Percentiles rank a stretch among this genome's conserved stretches.
phyloP scores from a whole-genome alignment of 805 yeast species.

The Pichia deserticola region DNA sequence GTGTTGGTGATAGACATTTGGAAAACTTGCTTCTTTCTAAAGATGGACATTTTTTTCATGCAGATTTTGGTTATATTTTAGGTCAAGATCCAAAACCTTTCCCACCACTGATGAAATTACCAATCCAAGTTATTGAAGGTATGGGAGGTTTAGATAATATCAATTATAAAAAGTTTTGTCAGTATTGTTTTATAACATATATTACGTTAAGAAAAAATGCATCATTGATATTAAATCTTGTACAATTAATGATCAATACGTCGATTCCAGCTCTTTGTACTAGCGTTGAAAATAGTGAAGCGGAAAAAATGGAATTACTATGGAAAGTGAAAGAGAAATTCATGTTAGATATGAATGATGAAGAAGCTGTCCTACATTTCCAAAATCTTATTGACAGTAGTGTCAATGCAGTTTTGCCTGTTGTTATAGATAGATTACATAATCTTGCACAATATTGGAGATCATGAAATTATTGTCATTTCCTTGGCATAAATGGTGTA shows the following conservation, averaged over 20 bases:
- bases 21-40: slow-evolving; percentile 75
- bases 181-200: slow-evolving; percentile 91
- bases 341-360: slow-evolving; percentile 88
- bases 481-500: too few species aligned
- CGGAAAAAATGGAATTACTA: slow-evolving; percentile 81
- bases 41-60: slow-evolving; percentile 91
- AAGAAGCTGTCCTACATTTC: slow-evolving; percentile 91
- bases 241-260: slow-evolving; percentile 90
- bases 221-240: slow-evolving; percentile 79
- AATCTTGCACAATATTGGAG: slow-evolving; percentile 98
- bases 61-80: slow-evolving; percentile 92
- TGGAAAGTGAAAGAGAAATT: slow-evolving; percentile 91
- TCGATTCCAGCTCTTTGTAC: slow-evolving; percentile 80
- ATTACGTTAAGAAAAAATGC: slow-evolving; percentile 85
- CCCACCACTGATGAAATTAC: slow-evolving; percentile 96
- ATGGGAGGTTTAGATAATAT: slow-evolving; percentile 91
- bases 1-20: slow-evolving; percentile 95
- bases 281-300: slow-evolving; percentile 26
- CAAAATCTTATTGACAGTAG: slow-evolving; percentile 91
- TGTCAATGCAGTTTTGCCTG: slow-evolving; percentile 88
- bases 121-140: slow-evolving; percentile 94
- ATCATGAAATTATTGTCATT: slow-evolving; percentile 36
- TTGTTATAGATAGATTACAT: slow-evolving; percentile 90
- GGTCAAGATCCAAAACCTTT: slow-evolving; percentile 98
- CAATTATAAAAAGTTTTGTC: slow-evolving; percentile 79